Evolutionary conservation across 2,329 filamentous ascomycete species (phyloP), one percentile per base, ranked within the genome.

Genomic region (Epichloe aotearoae): DNA sequence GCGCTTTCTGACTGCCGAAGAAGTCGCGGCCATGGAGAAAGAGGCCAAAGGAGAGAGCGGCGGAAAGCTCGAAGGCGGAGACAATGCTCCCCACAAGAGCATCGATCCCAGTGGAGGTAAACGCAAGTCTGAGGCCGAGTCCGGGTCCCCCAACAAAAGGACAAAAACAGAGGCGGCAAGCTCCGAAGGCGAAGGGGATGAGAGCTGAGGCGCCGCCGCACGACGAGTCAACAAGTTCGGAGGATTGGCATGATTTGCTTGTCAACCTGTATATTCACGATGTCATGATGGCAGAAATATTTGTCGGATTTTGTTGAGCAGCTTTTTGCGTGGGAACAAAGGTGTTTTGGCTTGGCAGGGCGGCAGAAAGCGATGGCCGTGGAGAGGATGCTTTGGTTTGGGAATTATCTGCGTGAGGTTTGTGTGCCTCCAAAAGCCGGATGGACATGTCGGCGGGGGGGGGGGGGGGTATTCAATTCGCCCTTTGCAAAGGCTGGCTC

Each of bases 1-100:
- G 20, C 84, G 93, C 23, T 98, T 98, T 75, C 72, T 98, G 66
- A 98, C 93, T 0, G 91, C 93, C 1, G 93, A 97, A 52, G 93
- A 98, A 66, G 90, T 96, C 4, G 88, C 89, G 5, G 84, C 86
- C 47, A 89, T 95, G 73, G 90, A 95, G 62, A 80, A 81, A 59
- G 77, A 75, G 15, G 59, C 56, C 46, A 79, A 78, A 59, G 71
- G 69, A 48, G 64, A 56, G 3, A 60, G 62, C 10, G 60, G 56
- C 17, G 62, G 57, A 46, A 68, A 69, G 15, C 61, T 42, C 63
- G 65, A 63, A 2, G 52, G 46, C 43, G 55, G 50, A 14, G 63
- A 62, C 47, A 52, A 49, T 33, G 55, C 57, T 4, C 53, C 57
- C 3, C 55, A 57, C 36, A 62, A 59, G 48, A 47, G 57, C 45